Conservation (phyloP, 176 grass and related monocot genomes). For the Cenchrus purpureus region DNA sequence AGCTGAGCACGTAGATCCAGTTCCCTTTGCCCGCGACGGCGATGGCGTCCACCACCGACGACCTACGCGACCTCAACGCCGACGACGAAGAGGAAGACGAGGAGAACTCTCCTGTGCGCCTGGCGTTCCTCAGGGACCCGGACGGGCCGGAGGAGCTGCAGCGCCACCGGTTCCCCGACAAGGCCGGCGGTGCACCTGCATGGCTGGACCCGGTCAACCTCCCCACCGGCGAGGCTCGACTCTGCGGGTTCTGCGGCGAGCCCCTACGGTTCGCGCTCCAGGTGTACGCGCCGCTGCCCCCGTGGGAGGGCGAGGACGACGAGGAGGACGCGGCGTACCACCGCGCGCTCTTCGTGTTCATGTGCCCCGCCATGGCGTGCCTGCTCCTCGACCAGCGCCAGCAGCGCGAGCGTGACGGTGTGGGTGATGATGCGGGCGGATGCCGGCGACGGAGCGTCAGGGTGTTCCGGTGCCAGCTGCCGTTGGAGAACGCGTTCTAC, state of each 20-base stretch:
- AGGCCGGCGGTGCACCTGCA: constrained; percentile 49
- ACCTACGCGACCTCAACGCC: neutral
- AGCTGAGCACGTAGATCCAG: too few species aligned
- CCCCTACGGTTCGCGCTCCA: constrained; percentile 55
- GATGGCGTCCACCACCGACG: neutral
- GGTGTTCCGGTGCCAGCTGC: constrained; percentile 49
- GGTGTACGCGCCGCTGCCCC: constrained; percentile 34
- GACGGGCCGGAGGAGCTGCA: constrained; percentile 31
- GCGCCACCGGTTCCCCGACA: constrained; percentile 53
- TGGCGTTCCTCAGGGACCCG: constrained; percentile 37
- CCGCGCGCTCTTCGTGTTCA: too few species aligned
- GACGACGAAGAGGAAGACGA: constrained; percentile 3
- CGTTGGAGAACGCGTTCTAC: constrained; percentile 47
- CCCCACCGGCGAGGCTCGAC: constrained; percentile 31
- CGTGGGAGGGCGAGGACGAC: too few species aligned
- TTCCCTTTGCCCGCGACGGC: neutral
- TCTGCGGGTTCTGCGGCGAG: constrained; percentile 50
- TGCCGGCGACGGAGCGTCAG: too few species aligned
- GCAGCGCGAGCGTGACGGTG: too few species aligned
- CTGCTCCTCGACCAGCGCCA: too few species aligned
- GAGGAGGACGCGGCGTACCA: too few species aligned
- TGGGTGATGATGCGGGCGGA: too few species aligned
- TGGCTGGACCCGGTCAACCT: constrained; percentile 64
- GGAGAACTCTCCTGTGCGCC: constrained; percentile 16
- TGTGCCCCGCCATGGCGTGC: too few species aligned